Conservation (phyloP, 345 rosid genomes). For the Clarkia xantiana region DNA sequence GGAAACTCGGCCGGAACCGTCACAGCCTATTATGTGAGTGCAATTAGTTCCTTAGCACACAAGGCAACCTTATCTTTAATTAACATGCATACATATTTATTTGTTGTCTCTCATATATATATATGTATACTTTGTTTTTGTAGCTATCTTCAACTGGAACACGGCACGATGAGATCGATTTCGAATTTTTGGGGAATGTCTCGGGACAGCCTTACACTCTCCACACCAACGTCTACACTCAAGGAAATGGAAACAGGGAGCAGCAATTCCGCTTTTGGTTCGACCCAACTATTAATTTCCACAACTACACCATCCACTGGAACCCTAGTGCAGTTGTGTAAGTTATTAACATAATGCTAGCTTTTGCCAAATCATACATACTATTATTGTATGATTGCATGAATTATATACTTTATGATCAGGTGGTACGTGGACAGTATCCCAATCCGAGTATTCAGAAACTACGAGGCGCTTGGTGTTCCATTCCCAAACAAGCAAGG, state of each 20-base stretch:
- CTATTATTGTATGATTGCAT: no score
- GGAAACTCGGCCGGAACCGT: constrained; percentile 11
- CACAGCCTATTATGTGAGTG: constrained; percentile 9
- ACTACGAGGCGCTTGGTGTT: constrained; percentile 10
- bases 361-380: background rate
- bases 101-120: no score
- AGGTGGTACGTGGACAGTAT: constrained; percentile 14
- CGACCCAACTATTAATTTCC: constrained; percentile 17
- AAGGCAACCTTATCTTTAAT: no score
- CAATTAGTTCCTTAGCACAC: no score
- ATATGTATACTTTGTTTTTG: no score
- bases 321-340: constrained; percentile 18
- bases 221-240: constrained; percentile 53
- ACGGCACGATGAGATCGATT: constrained; percentile 60
- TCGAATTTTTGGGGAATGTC: constrained; percentile 57
- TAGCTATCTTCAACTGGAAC: constrained; percentile 45
- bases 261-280: constrained; percentile 21
- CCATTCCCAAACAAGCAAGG: constrained; percentile 6
- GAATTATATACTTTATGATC: no score
- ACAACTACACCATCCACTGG: constrained; percentile 17
- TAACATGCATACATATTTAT: no score
- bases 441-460: constrained; percentile 19
- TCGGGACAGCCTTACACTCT: constrained; percentile 56
- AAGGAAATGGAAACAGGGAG: constrained; percentile 43
- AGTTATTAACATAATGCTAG: constrained; percentile 8